Evolutionary conservation across 2,329 filamentous ascomycete genomes (phyloP), one percentile per base, ranked within the genome.

Genomic region (Clarireedia monteithiana): DNA sequence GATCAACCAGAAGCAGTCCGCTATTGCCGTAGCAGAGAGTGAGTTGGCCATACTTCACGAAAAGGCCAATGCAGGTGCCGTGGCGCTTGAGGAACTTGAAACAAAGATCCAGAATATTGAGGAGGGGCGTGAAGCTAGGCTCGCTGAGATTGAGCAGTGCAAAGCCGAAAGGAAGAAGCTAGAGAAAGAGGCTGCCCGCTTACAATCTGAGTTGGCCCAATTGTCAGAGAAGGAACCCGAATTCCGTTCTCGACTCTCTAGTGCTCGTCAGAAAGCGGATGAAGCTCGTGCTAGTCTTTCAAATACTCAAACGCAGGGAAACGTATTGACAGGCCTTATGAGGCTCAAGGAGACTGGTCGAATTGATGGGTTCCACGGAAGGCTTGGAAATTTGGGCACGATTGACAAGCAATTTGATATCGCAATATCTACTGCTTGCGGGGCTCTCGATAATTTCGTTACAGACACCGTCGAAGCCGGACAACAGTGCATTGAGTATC

Each of bases 401-500:
- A 99, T 99, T 63, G 91, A 99, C 66, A 80, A 89, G 68, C 89
- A 89, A 72, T 99, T 95, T 70, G 94, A 99, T 67, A 84, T 99
- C 45, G 94, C 94, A n/a, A 96, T 99, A 59, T 99, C 95, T 0
- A 99, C 94, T 0, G 95, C 94, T 10, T 97, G 94, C 64, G 85
- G 89, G 47, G 81, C 88, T 2, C 81, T 99, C 9, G 90, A 99
- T 71, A 96, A 97, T 68, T 91, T 99, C 72, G 92, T 99, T 9
- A 95, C 95, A 0, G 94, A 97, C 66, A 91, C 89, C 0, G 92
- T 97, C 14, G 94, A 97, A 66, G 89, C 91, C 57, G 94, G 91
- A 61, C 94, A 99, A 71, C 91, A 97, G 70, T 99, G 95, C 71
- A 97, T 99, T 61, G 94, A 97, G 68, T 94, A 99, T 67, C 79